These are phyloP conservation scores for Ambrosiella cleistominuta DNA, from an alignment of 2,329 filamentous ascomycete species.

Conservation along the genomic window DNA sequence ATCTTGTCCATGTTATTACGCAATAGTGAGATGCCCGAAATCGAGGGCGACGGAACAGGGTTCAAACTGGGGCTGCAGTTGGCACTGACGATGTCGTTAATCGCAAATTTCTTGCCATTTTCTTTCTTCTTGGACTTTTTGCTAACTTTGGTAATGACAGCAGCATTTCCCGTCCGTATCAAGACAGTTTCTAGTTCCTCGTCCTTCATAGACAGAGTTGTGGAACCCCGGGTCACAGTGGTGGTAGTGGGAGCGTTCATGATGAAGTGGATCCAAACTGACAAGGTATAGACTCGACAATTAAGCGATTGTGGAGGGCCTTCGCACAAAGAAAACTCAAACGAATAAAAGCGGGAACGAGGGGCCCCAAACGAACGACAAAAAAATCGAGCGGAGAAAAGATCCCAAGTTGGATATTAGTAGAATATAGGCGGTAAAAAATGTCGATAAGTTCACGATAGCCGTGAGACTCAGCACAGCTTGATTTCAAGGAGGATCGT, in stretches of 20 bases:
- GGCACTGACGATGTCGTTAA: slow-evolving; percentile 42
- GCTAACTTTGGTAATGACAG: background rate
- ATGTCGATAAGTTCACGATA: too few relatives aligned
- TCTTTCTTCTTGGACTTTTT: slow-evolving; percentile 15
- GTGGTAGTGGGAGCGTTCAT: slow-evolving; percentile 22
- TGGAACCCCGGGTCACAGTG: slow-evolving; percentile 39
- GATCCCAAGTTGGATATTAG: background rate
- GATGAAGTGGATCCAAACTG: slow-evolving; percentile 15
- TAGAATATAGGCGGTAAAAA: background rate
- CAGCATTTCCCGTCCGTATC: background rate
- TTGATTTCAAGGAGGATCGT: slow-evolving; percentile 9
- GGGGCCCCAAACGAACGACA: background rate
- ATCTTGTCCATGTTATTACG: slow-evolving; percentile 57
- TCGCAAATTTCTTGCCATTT: slow-evolving; percentile 12
- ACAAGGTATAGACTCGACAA: slow-evolving; percentile 7
- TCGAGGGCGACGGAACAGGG: slow-evolving; percentile 31
- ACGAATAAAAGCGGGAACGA: slow-evolving; percentile 11
- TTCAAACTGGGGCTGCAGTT: slow-evolving; percentile 46
- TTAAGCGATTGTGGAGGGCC: slow-evolving; percentile 13
- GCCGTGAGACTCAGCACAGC: background rate
- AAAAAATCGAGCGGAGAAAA: background rate
- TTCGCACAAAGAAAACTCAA: slow-evolving; percentile 11
- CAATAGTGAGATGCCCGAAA: slow-evolving; percentile 65
- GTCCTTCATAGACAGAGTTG: slow-evolving; percentile 36
- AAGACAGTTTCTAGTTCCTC: slow-evolving; percentile 33